Base-by-base conservation (phyloP, 176 grass and related monocot genomes). In the sorghum (Sorghum bicolor) region DNA sequence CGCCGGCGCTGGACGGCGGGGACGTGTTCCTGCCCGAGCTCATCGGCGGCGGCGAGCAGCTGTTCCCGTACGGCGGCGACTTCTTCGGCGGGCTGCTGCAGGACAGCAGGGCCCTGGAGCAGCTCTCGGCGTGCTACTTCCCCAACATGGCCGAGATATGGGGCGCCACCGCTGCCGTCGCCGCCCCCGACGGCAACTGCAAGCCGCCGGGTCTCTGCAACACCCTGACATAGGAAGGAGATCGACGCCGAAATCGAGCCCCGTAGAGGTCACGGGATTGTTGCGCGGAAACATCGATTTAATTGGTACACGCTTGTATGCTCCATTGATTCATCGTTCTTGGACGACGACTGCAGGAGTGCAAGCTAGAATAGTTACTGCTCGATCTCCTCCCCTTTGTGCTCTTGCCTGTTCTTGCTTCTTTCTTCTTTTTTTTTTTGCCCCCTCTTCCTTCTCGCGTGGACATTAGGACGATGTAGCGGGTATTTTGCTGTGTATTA, bases 111-210 rank as follows among this genome's bases (percentile, higher is more conserved):
- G 19, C 80, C 38, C 15, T 87, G 75, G 88, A 90, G 69, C 84
- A 90, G 69, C 84, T 87, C 48, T 83, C 89, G 48, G 80, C 84
- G 75, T 87, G 84, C 75, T 87, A 90, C 84, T 90, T 87, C 84
- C 80, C 80, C 25, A 90, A 80, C 89, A 70, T 84, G 84, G 68
- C 69, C 7, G 89, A 90, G 75, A 80, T 90, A 48, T 87, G 89
- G 89, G 70, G 61, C 12, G 50, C 80, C 29, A 32, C 72, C 17
- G 68, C 60, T 2, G 32, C 38, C 74, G 57, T 63, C 61, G 74
- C 29, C 73, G 44, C 53, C 53, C 20, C 53, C 53, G 53, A 57
- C 20, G 53, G 53, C 53, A 57, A 24, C 50, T 20, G 19, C 52
- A 79, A 83, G 74, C 67, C 47, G 47, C 74, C 79, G 47, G 80